phyloP scores from a whole-genome alignment of 371 early-diverging fungal genomes.

The Mortierella sp. region DNA sequence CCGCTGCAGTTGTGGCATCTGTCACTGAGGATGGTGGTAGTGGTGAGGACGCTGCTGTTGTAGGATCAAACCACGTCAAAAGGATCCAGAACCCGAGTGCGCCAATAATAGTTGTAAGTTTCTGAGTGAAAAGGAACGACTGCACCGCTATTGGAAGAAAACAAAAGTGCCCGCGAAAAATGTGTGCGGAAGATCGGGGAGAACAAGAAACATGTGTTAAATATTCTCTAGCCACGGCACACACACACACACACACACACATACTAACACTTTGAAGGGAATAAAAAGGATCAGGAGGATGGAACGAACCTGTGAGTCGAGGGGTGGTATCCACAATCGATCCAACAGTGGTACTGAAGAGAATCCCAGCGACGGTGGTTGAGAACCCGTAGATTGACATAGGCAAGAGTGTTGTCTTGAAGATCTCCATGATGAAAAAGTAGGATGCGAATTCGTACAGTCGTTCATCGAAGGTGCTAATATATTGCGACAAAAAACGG shows the following conservation, averaged over 20 bases:
- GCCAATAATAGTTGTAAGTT: constrained; percentile 41
- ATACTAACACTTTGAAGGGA: neutral
- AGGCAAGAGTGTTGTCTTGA: constrained; percentile 48
- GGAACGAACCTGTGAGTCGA: constrained; percentile 25
- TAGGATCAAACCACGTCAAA: constrained; percentile 41
- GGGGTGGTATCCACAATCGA: constrained; percentile 47
- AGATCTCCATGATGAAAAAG: constrained; percentile 58
- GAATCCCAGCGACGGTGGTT: constrained; percentile 49
- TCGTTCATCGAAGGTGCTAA: constrained; percentile 51
- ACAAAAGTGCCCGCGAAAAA: neutral
- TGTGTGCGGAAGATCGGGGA: neutral
- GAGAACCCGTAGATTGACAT: constrained; percentile 56
- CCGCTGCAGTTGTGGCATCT: neutral
- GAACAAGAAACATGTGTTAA: neutral
- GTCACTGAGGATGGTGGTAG: constrained; percentile 2
- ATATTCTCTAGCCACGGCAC: no score
- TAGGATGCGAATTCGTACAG: constrained; percentile 56
- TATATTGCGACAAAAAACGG: no score
- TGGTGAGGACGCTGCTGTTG: neutral
- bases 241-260: no score
- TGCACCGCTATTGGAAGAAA: constrained; percentile 30
- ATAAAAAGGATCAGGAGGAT: neutral
- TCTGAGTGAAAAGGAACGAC: constrained; percentile 37
- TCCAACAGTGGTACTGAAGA: constrained; percentile 51
- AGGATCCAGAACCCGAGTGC: constrained; percentile 51